Percentiles rank a stretch among this genome's conserved stretches.
phyloP scores from a whole-genome alignment of 2,329 filamentous ascomycete species.

The Alternaria sp. region DNA sequence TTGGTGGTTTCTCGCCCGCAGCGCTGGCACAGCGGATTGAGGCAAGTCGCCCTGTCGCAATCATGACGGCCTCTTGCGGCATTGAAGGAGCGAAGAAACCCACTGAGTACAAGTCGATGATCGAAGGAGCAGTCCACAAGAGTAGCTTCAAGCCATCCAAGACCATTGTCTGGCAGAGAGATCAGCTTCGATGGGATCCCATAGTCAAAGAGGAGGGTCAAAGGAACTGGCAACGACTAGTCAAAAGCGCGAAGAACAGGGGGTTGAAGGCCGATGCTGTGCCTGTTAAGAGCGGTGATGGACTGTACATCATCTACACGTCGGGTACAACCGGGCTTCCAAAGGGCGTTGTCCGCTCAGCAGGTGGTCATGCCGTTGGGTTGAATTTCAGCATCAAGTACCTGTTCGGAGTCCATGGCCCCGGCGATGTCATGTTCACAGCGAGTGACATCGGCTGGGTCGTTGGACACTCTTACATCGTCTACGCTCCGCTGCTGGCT shows the following conservation, averaged over 20 bases:
- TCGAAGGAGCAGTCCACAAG: constrained; percentile 73
- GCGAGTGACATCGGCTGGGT: constrained; percentile 93
- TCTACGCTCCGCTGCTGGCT: constrained; percentile 84
- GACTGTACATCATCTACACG: constrained; percentile 90
- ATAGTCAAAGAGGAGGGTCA: constrained; percentile 72
- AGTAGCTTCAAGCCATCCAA: constrained; percentile 74
- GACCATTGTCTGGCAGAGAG: constrained; percentile 83
- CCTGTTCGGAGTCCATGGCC: constrained; percentile 80
- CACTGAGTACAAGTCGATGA: constrained; percentile 74
- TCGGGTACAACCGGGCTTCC: constrained; percentile 81
- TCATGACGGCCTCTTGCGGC: constrained; percentile 90
- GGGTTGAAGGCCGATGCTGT: constrained; percentile 75
- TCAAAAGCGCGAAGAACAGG: constrained; percentile 71
- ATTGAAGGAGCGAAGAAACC: constrained; percentile 86
- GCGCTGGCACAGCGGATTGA: constrained; percentile 90
- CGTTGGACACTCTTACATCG: constrained; percentile 76
- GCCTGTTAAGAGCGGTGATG: constrained; percentile 77
- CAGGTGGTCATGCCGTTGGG: constrained; percentile 86
- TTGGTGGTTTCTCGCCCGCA: constrained; percentile 84
- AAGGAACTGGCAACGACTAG: constrained; percentile 78
- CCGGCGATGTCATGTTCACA: constrained; percentile 81
- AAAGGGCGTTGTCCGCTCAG: constrained; percentile 82
- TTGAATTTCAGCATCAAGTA: constrained; percentile 82
- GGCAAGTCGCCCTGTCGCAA: constrained; percentile 73
- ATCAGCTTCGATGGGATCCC: constrained; percentile 75